Evolutionary conservation across 108 stramenopile genomes (phyloP), one percentile per base, ranked within the genome.

Genomic region (Craspedostauros australis): DNA sequence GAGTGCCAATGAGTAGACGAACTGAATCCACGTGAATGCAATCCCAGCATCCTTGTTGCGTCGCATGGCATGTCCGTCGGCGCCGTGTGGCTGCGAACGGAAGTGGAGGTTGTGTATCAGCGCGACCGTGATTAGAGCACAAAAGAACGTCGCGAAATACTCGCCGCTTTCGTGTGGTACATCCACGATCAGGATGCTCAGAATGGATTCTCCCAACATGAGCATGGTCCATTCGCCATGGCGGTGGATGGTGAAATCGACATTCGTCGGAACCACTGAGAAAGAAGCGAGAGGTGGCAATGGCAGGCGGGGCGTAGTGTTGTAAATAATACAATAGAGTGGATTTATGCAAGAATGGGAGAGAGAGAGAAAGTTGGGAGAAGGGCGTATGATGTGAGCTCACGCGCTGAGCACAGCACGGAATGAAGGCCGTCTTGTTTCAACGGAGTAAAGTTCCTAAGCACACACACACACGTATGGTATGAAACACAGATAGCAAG

Each of bases 161-260:
- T 43, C 43, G 0, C 16, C 0, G 5, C 21, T 16, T 25, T 64
- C 29, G n/a, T 15, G 25, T 12, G 50, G 15, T 0, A 43, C 23
- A 38, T 51, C 2, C 16, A 75, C 73, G 52, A 81, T 62, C 11
- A 81, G 54, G 9, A 81, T 32, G 18, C 63, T 65, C 25, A 81
- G 39, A 24, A 81, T 70, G 39, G 62, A 58, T 39, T 81, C 79
- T 1, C 79, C 79, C 18, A 81, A 47, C 72, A 81, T 76, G 8
- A 81, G 41, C 75, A 81, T 74, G 19, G 44, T 77, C 79, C 79
- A 81, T 47, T 81, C 79, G 11, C 79, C 79, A 29, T 74, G 57
- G 4, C 79, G 39, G 49, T 81, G 79, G 12, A 75, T 67, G 37
- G 50, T 38, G 55, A 66, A 77, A 25, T 74, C 74, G 31, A 73